Percentiles rank a stretch among this genome's conserved stretches.
Conservation (phyloP, 768 basidiomycete genomes). For the Neoboletus subvelutipes region DNA sequence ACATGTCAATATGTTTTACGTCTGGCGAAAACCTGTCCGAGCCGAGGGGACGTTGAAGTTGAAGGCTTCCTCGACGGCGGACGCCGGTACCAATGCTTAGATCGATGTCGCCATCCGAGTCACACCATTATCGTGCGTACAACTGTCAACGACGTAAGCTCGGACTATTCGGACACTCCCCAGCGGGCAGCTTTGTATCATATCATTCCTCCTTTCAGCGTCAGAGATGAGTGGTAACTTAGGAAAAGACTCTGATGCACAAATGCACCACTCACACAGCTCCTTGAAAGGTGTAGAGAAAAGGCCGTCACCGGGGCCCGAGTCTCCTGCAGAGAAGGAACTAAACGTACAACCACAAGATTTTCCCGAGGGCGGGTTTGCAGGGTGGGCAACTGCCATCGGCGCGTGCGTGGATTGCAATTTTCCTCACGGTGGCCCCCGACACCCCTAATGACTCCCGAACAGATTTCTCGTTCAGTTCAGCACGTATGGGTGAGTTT, state of each 20-base stretch:
- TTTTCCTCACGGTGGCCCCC: background rate
- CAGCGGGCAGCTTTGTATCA: background rate
- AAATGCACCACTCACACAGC: background rate
- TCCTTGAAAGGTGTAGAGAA: background rate
- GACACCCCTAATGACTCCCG: background rate
- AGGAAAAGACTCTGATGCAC: background rate
- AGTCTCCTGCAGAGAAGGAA: background rate
- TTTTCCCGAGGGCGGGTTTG: slow-evolving; percentile 31
- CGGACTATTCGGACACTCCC: background rate
- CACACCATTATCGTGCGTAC: too few relatives aligned
- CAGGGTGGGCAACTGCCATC: slow-evolving; percentile 31
- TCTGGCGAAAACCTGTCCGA: too few relatives aligned
- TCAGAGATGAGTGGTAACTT: background rate
- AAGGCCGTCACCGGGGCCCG: background rate
- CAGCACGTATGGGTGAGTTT: slow-evolving; percentile 36
- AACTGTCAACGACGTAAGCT: background rate
- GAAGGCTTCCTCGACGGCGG: too few relatives aligned
- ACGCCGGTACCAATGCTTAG: too few relatives aligned
- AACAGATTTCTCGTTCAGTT: slow-evolving; percentile 40
- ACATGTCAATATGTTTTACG: too few relatives aligned
- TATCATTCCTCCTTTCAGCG: background rate
- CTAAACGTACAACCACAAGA: background rate
- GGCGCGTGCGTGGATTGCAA: slow-evolving; percentile 27
- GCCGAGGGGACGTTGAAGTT: too few relatives aligned
- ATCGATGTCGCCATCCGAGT: too few relatives aligned